Evolutionary conservation across 257 asterid species (phyloP).

Genomic region (Solanum neorickii): DNA sequence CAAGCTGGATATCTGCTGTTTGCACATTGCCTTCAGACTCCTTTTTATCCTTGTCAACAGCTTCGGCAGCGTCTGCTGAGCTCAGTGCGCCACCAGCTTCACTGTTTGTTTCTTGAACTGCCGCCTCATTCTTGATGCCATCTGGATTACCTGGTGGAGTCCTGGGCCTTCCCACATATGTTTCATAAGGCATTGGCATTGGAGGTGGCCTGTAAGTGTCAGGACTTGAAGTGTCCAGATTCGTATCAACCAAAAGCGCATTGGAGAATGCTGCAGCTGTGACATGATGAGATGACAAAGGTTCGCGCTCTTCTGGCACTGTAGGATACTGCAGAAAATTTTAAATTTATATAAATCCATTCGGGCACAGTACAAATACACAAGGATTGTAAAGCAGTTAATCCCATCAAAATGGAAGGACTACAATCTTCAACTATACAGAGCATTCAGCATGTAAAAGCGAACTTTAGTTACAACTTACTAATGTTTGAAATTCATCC

Average conservation of each 20-base stretch:
- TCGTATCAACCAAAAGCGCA: constrained; percentile 79
- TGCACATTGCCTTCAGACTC: constrained; percentile 37
- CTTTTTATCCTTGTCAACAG: constrained; percentile 28
- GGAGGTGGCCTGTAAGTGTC: constrained; percentile 83
- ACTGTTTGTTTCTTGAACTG: constrained; percentile 18
- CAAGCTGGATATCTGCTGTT: constrained; percentile 18
- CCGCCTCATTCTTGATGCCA: constrained; percentile 30
- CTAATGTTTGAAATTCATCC: not conserved
- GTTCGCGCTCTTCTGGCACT: constrained; percentile 50
- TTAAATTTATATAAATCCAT: not conserved
- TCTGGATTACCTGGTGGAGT: constrained; percentile 31
- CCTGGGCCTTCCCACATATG: constrained; percentile 26
- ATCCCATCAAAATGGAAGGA: not conserved
- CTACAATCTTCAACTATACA: not conserved
- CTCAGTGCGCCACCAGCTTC: constrained; percentile 27
- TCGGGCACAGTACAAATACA: not conserved
- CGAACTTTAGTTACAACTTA: not conserved
- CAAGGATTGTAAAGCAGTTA: not conserved
- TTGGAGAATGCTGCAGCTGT: constrained; percentile 40
- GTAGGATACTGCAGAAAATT: constrained; percentile 45
- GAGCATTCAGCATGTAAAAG: not conserved
- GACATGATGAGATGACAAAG: constrained; percentile 46
- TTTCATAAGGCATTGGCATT: constrained; percentile 68
- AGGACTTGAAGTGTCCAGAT: constrained; percentile 71
- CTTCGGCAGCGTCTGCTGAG: constrained; percentile 28